Evolutionary conservation across 1,139 yeast species (phyloP).

Genomic region (Yamadazyma sp.): DNA sequence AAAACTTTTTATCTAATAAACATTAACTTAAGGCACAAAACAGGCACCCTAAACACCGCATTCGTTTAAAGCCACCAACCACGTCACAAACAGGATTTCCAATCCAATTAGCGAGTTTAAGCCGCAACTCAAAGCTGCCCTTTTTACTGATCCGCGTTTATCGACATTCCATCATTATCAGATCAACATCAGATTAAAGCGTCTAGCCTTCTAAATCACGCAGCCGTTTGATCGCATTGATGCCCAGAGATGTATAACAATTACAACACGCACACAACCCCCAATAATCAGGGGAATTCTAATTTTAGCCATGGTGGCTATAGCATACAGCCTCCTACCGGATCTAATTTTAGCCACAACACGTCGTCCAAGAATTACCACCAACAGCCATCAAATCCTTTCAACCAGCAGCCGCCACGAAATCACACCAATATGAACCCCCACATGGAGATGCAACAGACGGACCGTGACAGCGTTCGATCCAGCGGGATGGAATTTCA

Average conservation of each 20-base stretch:
- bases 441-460: neutral
- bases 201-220: too few relatives aligned
- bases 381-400: neutral
- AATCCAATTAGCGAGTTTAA: too few relatives aligned
- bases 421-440: neutral
- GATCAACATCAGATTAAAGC: too few relatives aligned
- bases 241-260: conserved; percentile 2
- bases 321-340: conserved; percentile 1
- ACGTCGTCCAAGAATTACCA: neutral
- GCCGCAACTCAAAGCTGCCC: too few relatives aligned
- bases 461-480: conserved; percentile 9
- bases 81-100: too few relatives aligned
- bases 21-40: too few relatives aligned
- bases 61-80: too few relatives aligned
- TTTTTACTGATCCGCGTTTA: too few relatives aligned
- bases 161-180: too few relatives aligned
- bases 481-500: conserved; percentile 6
- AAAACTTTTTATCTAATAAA: too few relatives aligned
- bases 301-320: neutral
- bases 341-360: conserved; percentile 1
- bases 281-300: neutral
- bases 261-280: neutral
- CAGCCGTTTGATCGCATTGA: too few relatives aligned
- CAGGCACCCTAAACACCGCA: too few relatives aligned
- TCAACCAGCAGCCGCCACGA: neutral